A percentile compares a stretch with the other conserved stretches of the same genome.
Evolutionary conservation across 495 filamentous ascomycete genomes (phyloP).

Genomic region (Parathielavia hyrcaniae): DNA sequence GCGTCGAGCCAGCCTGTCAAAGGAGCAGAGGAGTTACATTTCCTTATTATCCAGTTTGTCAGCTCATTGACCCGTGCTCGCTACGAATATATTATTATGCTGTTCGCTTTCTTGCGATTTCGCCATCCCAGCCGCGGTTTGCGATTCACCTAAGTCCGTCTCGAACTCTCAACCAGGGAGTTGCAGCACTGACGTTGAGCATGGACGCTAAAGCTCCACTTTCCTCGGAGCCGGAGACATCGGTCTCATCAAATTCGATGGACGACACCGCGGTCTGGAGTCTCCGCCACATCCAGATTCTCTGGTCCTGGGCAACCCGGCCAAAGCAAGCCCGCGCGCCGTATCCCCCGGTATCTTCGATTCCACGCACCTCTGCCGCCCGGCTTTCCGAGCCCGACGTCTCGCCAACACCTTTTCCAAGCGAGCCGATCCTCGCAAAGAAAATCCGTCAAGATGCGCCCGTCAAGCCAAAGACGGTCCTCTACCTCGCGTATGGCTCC

Average conservation of each 20-base stretch:
- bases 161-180: not conserved
- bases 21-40: too few relatives aligned
- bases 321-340: not conserved
- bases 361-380: constrained; percentile 21
- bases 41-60: too few relatives aligned
- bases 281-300: constrained; percentile 16
- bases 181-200: not conserved
- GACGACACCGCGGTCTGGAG: constrained; percentile 20
- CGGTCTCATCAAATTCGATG: not conserved
- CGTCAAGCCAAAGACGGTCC: constrained; percentile 46
- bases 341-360: constrained; percentile 23
- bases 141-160: not conserved
- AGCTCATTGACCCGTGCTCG: too few relatives aligned
- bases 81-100: constrained; percentile 8
- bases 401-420: constrained; percentile 24
- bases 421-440: constrained; percentile 24
- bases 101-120: not conserved
- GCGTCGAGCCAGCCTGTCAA: too few relatives aligned
- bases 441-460: constrained; percentile 8
- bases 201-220: not conserved
- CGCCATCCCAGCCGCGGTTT: not conserved
- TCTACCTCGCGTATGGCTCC: constrained; percentile 94
- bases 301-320: constrained; percentile 15
- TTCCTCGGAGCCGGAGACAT: not conserved
- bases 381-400: constrained; percentile 32